phyloP scores from a whole-genome alignment of 306 rosid genomes.

The Prunus mongolica region DNA sequence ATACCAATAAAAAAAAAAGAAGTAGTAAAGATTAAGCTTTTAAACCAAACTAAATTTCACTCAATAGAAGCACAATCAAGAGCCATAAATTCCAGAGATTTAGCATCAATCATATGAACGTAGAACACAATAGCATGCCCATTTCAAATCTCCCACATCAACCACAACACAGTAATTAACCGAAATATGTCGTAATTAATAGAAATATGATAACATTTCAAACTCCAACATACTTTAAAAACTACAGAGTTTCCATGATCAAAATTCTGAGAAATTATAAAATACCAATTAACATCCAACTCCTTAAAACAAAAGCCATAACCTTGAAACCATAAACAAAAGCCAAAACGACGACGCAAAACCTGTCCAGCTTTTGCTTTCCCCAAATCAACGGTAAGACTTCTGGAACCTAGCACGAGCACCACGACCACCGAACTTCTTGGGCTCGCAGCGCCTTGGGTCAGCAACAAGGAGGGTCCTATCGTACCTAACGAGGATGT shows the following conservation, averaged over 20 bases:
- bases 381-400: conserved; percentile 60
- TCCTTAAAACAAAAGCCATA: conserved; percentile 15
- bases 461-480: conserved; percentile 77
- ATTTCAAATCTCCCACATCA: background rate
- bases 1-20: background rate
- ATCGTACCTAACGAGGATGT: conserved; percentile 66
- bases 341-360: background rate
- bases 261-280: background rate
- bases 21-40: background rate
- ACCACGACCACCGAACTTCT: conserved; percentile 94
- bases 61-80: too few relatives aligned
- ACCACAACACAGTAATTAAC: background rate
- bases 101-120: background rate
- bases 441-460: conserved; percentile 87
- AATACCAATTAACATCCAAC: background rate
- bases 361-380: background rate
- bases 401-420: conserved; percentile 91
- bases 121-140: too few relatives aligned
- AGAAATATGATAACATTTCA: background rate
- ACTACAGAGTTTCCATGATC: background rate
- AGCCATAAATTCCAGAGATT: too few relatives aligned
- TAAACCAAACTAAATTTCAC: background rate
- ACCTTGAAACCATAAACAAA: conserved; percentile 22
- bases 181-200: background rate
- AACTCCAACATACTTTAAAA: background rate